phyloP scores from a whole-genome alignment of 2,329 filamentous ascomycete species.

The Pleomassaria siparia region DNA sequence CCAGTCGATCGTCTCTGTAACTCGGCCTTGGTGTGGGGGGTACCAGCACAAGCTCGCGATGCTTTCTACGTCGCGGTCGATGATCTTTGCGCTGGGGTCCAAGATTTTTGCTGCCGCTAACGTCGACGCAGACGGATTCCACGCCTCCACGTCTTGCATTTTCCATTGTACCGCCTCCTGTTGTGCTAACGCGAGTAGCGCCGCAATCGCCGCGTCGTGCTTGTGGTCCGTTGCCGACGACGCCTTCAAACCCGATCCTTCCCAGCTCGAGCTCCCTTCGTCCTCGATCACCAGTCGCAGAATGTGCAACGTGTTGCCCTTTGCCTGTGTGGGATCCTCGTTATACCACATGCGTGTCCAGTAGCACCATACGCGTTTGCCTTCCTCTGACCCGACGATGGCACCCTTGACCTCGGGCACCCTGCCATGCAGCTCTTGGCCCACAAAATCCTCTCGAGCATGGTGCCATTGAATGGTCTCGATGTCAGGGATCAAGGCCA shows the following conservation, averaged over 20 bases:
- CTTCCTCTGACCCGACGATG: slow-evolving; percentile 55
- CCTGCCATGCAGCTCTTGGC: slow-evolving; percentile 61
- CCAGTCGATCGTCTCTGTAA: slow-evolving; percentile 64
- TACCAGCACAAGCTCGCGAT: slow-evolving; percentile 75
- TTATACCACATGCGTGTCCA: slow-evolving; percentile 70
- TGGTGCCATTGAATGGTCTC: slow-evolving; percentile 76
- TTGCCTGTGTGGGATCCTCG: slow-evolving; percentile 53
- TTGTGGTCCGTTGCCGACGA: slow-evolving; percentile 11
- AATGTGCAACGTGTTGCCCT: slow-evolving; percentile 69
- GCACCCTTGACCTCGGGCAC: slow-evolving; percentile 69
- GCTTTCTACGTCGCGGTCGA: slow-evolving; percentile 64
- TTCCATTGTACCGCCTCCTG: slow-evolving; percentile 71
- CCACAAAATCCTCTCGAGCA: slow-evolving; percentile 78
- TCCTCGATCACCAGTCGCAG: slow-evolving; percentile 69
- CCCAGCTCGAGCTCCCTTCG: slow-evolving; percentile 29
- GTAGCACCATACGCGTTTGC: slow-evolving; percentile 69
- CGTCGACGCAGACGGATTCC: slow-evolving; percentile 70
- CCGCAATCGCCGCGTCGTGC: slow-evolving; percentile 53
- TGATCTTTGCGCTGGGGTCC: slow-evolving; percentile 52
- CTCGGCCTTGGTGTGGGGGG: slow-evolving; percentile 44
- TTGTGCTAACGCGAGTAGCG: slow-evolving; percentile 68
- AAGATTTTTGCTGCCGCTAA: slow-evolving; percentile 48
- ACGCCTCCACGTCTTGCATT: slow-evolving; percentile 71
- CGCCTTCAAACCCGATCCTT: slow-evolving; percentile 21
- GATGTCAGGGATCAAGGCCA: slow-evolving; percentile 70